A percentile compares a stretch with the other conserved stretches of the same genome.
These are phyloP conservation scores for Sphaerobolus stellatus DNA, from an alignment of 1,284 basidiomycete species.

Conservation along the genomic window DNA sequence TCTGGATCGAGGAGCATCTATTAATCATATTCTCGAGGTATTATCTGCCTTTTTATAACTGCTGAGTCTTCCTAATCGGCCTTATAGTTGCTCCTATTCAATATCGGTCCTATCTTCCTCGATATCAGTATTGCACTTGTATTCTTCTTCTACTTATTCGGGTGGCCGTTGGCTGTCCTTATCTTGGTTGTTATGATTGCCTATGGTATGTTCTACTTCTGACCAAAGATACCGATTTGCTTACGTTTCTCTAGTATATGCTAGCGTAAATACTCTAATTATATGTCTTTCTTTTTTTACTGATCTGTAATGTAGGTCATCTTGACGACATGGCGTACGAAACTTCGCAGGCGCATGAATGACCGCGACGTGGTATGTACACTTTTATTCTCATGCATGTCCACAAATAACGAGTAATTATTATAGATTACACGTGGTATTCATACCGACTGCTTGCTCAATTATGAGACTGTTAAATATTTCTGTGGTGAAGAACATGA, in stretches of 20 bases:
- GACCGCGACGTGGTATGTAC: conserved; percentile 64
- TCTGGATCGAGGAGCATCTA: conserved; percentile 60
- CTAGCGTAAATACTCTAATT: neutral
- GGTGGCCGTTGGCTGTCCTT: conserved; percentile 66
- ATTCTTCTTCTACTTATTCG: conserved; percentile 62
- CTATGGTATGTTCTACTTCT: conserved; percentile 53
- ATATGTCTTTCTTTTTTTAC: neutral
- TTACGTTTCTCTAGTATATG: neutral
- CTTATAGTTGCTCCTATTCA: conserved; percentile 68
- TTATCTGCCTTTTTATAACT: neutral
- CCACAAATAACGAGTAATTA: conserved; percentile 4
- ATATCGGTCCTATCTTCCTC: conserved; percentile 75
- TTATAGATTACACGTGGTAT: conserved; percentile 67
- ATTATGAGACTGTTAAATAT: conserved; percentile 85
- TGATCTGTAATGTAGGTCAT: conserved; percentile 25
- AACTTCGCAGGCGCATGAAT: conserved; percentile 72
- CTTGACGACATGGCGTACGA: conserved; percentile 71
- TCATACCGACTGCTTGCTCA: conserved; percentile 77
- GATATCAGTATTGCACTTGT: conserved; percentile 73
- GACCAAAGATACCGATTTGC: neutral
- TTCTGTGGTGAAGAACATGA: conserved; percentile 84
- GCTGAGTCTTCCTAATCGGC: conserved; percentile 4
- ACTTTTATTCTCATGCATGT: neutral
- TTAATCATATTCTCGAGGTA: conserved; percentile 47
- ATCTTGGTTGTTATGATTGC: conserved; percentile 75